Percentiles rank a stretch among this genome's conserved stretches.
phyloP scores from a whole-genome alignment of 2,329 filamentous ascomycete species.

The Ceratocystis variospora region DNA sequence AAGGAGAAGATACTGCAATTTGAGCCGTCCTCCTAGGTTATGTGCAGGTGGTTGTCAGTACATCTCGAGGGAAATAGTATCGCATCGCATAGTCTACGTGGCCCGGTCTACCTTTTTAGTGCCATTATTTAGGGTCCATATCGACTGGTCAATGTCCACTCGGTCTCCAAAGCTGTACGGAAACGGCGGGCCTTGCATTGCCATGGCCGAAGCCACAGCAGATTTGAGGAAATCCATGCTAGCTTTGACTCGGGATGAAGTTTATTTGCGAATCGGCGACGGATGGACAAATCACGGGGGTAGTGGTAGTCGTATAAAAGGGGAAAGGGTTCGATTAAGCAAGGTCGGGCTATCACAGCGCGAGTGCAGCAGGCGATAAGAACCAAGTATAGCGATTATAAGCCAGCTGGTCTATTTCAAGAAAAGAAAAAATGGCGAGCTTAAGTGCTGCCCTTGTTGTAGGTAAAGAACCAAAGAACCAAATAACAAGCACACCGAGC shows the following conservation, averaged over 20 bases:
- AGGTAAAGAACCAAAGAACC: too few relatives aligned
- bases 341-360: background rate
- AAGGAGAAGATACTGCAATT: slow-evolving; percentile 96
- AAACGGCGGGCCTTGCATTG: slow-evolving; percentile 73
- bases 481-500: background rate
- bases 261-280: slow-evolving; percentile 1
- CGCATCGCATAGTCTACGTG: background rate
- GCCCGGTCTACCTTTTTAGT: slow-evolving; percentile 58
- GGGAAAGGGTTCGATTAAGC: background rate
- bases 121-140: slow-evolving; percentile 93
- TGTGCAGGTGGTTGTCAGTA: slow-evolving; percentile 4
- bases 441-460: background rate
- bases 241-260: slow-evolving; percentile 5
- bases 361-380: background rate
- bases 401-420: background rate
- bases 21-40: slow-evolving; percentile 69
- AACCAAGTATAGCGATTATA: background rate
- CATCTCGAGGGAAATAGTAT: background rate
- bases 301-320: background rate
- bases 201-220: slow-evolving; percentile 89
- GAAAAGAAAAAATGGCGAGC: background rate
- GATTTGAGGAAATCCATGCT: slow-evolving; percentile 96
- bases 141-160: slow-evolving; percentile 81
- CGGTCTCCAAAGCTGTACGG: slow-evolving; percentile 86
- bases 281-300: background rate